Base-by-base conservation (phyloP, 768 basidiomycete species). In the Kwoniella dendrophila region DNA sequence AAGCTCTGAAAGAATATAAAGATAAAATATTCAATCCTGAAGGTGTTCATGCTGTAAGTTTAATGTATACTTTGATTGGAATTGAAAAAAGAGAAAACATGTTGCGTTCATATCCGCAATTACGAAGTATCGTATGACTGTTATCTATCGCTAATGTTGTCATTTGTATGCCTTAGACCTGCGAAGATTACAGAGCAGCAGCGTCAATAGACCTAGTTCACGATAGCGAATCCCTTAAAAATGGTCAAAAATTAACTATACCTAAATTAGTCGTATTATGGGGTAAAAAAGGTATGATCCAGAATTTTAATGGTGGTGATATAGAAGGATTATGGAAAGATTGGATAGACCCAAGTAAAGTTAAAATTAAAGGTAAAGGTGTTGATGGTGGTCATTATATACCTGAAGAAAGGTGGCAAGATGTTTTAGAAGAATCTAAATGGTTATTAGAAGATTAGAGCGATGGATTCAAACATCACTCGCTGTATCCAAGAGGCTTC, bases 161-260 rank as follows among this genome's bases (percentile, higher is more conserved):
- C 36, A 8, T 44, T 47, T 7, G 20, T 36, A 3, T 32, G 52
- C 38, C n/a, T 18, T n/a, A 69, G 67, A 54, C 59, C 16, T 72
- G 71, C 56, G 78, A 79, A 56, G 78, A 79, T 52, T 79, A 79
- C 60, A 67, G 78, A 6, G 78, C 78, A 0, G 62, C 74, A 22
- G 75, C 75, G 5, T 64, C 67, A 2, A 79, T 78, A 30, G 78
- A 79, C 49, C 64, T 77, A 2, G 69, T 67, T 1, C 74, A 75
- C 44, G 78, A 79, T 38, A 29, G 63, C 3, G 64, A 52, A 12
- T 70, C 75, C 43, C 65, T 52, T 0, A 34, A 51, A 12, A 30
- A 44, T 0, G 71, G 72, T 2, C 47, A 63, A 10, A 62, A 66
- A 47, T 34, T 74, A 20, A 12, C 36, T 2, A 62, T 69, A 0